phyloP scores from a whole-genome alignment of 495 filamentous ascomycete genomes.

The Annulohypoxylon moriforme region DNA sequence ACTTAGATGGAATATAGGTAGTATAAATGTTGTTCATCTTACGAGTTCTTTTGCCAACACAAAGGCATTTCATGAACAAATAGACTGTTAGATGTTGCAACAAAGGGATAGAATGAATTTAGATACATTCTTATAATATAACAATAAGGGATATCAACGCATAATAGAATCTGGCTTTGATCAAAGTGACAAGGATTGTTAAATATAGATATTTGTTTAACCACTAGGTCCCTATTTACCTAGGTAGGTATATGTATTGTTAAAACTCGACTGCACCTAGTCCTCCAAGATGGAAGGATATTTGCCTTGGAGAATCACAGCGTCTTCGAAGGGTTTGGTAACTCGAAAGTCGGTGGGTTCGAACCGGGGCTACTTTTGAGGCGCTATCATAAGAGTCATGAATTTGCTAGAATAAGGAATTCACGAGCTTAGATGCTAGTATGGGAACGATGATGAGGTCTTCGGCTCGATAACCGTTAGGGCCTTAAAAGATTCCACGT shows the following conservation, averaged over 20 bases:
- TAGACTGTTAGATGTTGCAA: neutral
- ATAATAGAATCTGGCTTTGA: neutral
- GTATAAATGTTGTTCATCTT: neutral
- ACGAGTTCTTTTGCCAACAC: neutral
- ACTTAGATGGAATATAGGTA: neutral
- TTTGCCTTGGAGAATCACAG: neutral
- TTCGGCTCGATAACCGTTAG: no score
- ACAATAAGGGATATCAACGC: neutral
- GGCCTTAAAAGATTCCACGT: no score
- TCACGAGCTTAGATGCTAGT: no score
- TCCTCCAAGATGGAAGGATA: neutral
- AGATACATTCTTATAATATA: neutral
- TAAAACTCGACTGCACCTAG: neutral
- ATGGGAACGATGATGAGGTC: no score
- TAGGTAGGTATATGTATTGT: no score
- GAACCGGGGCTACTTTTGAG: no score
- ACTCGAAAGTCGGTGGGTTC: no score
- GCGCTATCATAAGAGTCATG: no score
- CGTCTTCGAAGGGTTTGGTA: no score
- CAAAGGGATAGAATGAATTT: neutral
- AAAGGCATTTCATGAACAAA: neutral
- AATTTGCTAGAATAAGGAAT: no score
- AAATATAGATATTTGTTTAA: neutral
- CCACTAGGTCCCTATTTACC: no score
- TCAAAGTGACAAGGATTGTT: neutral